Percentiles rank a stretch among this genome's conserved stretches.
These are phyloP conservation scores for Ceratocystis variospora DNA, from an alignment of 2,329 filamentous ascomycete species.

Conservation along the genomic window DNA sequence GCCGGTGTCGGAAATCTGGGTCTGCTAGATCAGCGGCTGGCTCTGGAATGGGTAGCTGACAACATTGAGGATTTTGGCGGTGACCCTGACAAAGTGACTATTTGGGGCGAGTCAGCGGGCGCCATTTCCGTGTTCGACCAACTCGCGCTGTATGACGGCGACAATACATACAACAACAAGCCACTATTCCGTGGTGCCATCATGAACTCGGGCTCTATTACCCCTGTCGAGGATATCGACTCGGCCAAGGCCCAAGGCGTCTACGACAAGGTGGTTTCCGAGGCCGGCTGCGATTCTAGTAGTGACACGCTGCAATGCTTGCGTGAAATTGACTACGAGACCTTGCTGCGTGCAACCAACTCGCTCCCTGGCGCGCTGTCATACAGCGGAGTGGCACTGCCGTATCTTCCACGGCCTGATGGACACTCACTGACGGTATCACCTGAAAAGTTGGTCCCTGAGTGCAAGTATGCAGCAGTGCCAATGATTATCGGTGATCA, in stretches of 20 bases:
- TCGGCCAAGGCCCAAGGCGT: slow-evolving; percentile 40
- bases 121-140: slow-evolving; percentile 50
- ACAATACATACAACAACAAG: slow-evolving; percentile 49
- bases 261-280: slow-evolving; percentile 39
- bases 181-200: slow-evolving; percentile 51
- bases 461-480: slow-evolving; percentile 40
- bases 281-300: slow-evolving; percentile 40
- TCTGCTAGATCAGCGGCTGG: slow-evolving; percentile 45
- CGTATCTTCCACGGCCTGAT: slow-evolving; percentile 49
- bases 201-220: slow-evolving; percentile 45
- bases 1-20: slow-evolving; percentile 47
- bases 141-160: slow-evolving; percentile 46
- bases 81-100: slow-evolving; percentile 49
- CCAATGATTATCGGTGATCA: slow-evolving; percentile 51
- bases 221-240: slow-evolving; percentile 40
- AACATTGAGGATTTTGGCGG: slow-evolving; percentile 54
- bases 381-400: slow-evolving; percentile 44
- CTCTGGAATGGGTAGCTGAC: slow-evolving; percentile 48
- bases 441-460: slow-evolving; percentile 35
- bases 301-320: slow-evolving; percentile 41
- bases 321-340: slow-evolving; percentile 36
- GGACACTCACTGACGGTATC: slow-evolving; percentile 38
- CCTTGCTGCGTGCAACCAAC: slow-evolving; percentile 42
- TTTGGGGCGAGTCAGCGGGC: slow-evolving; percentile 49
- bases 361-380: slow-evolving; percentile 43